These are phyloP conservation scores for Hsuehochloa calcarea DNA, from an alignment of 176 grass and related monocot species.

Conservation along the genomic window DNA sequence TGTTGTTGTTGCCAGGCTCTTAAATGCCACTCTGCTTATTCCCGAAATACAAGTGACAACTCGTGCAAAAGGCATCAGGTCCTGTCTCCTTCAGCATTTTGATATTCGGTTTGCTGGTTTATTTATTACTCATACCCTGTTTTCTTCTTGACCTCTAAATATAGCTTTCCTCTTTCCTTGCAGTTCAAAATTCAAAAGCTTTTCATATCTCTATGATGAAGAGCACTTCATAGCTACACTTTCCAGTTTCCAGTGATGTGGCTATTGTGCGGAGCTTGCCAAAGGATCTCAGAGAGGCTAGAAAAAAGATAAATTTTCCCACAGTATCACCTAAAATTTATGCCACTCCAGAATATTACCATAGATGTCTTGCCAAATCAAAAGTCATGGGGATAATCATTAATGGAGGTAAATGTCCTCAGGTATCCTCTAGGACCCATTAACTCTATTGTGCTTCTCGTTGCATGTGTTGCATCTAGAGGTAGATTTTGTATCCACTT, in stretches of 20 bases:
- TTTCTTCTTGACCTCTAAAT: slow-evolving; percentile 21
- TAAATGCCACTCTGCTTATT: slow-evolving; percentile 97
- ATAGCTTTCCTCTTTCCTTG: slow-evolving; percentile 15
- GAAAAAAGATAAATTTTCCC: slow-evolving; percentile 90
- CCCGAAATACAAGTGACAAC: slow-evolving; percentile 91
- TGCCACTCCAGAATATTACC: slow-evolving; percentile 74
- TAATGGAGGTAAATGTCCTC: slow-evolving; percentile 90
- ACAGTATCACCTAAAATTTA: slow-evolving; percentile 75
- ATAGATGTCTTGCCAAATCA: slow-evolving; percentile 73
- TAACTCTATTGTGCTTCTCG: slow-evolving; percentile 19
- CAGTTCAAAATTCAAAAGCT: slow-evolving; percentile 98
- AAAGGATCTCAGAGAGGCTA: slow-evolving; percentile 78
- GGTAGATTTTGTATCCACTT: too few species aligned
- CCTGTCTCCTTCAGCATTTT: slow-evolving; percentile 4
- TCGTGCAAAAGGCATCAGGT: slow-evolving; percentile 95
- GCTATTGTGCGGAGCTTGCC: slow-evolving; percentile 72
- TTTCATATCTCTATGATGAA: slow-evolving; percentile 93
- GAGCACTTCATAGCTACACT: slow-evolving; percentile 84
- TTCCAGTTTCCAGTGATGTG: slow-evolving; percentile 46
- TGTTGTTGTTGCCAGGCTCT: slow-evolving; percentile 84
- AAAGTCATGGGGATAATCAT: slow-evolving; percentile 91
- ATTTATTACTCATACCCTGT: slow-evolving; percentile 5
- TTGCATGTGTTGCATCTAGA: too few species aligned
- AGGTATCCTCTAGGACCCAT: slow-evolving; percentile 54
- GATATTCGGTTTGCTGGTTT: slow-evolving; percentile 14